Evolutionary conservation across 1,139 yeast species (phyloP).

Genomic region (Suhomyces guaymorum): DNA sequence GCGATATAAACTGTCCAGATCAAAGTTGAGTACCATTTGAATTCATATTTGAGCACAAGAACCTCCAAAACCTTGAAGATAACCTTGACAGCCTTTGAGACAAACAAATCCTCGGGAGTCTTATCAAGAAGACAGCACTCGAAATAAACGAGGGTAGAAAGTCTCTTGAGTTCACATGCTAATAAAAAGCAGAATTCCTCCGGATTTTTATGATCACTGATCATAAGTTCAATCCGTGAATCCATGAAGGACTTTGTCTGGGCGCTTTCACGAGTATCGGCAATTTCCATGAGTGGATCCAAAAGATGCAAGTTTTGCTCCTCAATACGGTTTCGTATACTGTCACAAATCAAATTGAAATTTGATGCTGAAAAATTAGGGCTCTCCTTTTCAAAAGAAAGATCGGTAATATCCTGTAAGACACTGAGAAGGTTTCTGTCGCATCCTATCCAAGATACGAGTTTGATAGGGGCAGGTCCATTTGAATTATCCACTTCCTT

Average conservation of each 20-base stretch:
- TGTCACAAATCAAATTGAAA: constrained; percentile 15
- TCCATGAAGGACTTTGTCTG: constrained; percentile 10
- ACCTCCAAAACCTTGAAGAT: constrained; percentile 24
- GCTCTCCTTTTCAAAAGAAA: constrained; percentile 28
- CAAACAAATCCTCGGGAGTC: constrained; percentile 19
- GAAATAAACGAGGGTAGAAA: constrained; percentile 26
- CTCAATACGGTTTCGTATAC: constrained; percentile 12
- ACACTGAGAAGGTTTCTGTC: constrained; percentile 27
- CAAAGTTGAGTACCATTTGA: constrained; percentile 28
- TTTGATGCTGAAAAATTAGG: constrained; percentile 18
- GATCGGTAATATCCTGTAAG: constrained; percentile 37
- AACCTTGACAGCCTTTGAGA: constrained; percentile 19
- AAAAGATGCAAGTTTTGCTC: constrained; percentile 15
- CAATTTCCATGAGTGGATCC: constrained; percentile 13
- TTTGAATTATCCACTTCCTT: neutral
- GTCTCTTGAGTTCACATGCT: constrained; percentile 30
- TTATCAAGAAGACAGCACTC: constrained; percentile 27
- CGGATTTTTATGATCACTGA: constrained; percentile 13
- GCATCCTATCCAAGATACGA: constrained; percentile 32
- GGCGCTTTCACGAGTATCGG: constrained; percentile 6
- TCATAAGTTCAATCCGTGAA: constrained; percentile 14
- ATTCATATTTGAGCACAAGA: constrained; percentile 28
- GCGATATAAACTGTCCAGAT: constrained; percentile 31
- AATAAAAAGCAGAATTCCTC: constrained; percentile 31
- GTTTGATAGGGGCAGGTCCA: constrained; percentile 10